phyloP scores from a whole-genome alignment of 768 basidiomycete genomes.

The Dacryopinax primogenitus region DNA sequence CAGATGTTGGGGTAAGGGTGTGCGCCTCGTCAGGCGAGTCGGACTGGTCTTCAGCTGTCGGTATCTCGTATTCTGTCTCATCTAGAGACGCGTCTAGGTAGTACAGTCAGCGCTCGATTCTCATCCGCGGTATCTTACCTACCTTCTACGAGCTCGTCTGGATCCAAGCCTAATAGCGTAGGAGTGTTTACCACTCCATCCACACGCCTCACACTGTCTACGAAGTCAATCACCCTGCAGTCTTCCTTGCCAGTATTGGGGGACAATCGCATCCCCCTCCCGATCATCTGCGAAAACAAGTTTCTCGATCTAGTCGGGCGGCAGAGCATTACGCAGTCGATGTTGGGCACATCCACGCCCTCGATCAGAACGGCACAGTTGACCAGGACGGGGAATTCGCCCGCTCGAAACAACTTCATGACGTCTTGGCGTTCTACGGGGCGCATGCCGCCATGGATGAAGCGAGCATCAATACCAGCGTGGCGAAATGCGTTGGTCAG shows the following conservation, averaged over 20 bases:
- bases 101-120: constrained; percentile 29
- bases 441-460: constrained; percentile 59
- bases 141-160: constrained; percentile 57
- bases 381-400: constrained; percentile 70
- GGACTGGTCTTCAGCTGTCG: too few species aligned
- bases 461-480: constrained; percentile 74
- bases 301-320: constrained; percentile 82
- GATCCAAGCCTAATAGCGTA: constrained; percentile 73
- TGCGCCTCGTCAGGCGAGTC: too few species aligned
- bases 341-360: constrained; percentile 87
- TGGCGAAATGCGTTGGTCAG: constrained; percentile 60
- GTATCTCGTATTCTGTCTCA: constrained; percentile 25
- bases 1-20: constrained; percentile 47
- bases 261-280: constrained; percentile 79
- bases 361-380: constrained; percentile 92
- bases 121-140: constrained; percentile 15
- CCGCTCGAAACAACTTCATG: constrained; percentile 52
- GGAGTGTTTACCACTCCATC: constrained; percentile 64
- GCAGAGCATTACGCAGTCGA: constrained; percentile 81
- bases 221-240: constrained; percentile 84
- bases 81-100: constrained; percentile 40
- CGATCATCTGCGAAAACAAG: constrained; percentile 90
- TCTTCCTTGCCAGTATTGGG: constrained; percentile 66
- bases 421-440: constrained; percentile 48
- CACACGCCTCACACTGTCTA: constrained; percentile 58